These are phyloP conservation scores for Russula sp. DNA, from an alignment of 768 basidiomycete species.

Conservation along the genomic window DNA sequence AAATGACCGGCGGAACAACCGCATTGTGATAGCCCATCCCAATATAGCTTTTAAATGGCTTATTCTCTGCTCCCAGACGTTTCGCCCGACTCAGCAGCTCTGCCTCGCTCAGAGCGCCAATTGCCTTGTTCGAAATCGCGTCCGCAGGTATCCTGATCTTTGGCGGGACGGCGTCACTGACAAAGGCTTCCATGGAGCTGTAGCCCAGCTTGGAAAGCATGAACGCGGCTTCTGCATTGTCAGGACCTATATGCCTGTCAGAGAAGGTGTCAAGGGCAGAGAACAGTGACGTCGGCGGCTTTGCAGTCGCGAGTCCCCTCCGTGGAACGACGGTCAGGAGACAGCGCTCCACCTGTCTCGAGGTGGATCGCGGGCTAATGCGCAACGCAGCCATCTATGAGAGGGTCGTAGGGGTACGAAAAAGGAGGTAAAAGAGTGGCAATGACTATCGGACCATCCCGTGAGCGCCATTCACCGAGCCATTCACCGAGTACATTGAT, in stretches of 20 bases:
- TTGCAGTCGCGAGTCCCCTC: constrained; percentile 59
- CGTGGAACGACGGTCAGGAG: constrained; percentile 30
- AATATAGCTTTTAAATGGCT: constrained; percentile 87
- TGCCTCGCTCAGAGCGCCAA: constrained; percentile 79
- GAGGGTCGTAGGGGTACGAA: not conserved
- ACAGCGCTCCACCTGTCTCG: constrained; percentile 28
- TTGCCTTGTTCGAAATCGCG: constrained; percentile 60
- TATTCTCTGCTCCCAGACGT: constrained; percentile 73
- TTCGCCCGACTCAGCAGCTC: constrained; percentile 76
- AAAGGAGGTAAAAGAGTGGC: constrained; percentile 7
- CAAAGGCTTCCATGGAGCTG: constrained; percentile 83
- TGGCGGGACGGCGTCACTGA: constrained; percentile 75
- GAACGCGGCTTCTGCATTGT: constrained; percentile 67
- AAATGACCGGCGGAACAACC: constrained; percentile 91
- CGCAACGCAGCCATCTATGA: constrained; percentile 27
- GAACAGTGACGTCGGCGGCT: constrained; percentile 63
- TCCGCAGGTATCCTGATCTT: constrained; percentile 68
- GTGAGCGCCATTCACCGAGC: constrained; percentile 43
- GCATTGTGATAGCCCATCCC: constrained; percentile 98
- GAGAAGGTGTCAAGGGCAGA: constrained; percentile 86
- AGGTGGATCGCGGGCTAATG: constrained; percentile 23
- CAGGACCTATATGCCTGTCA: constrained; percentile 90
- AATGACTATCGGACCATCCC: constrained; percentile 20
- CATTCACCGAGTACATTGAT: constrained; percentile 53
- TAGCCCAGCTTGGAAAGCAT: constrained; percentile 89